Conservation (phyloP, 129 eudicot species). For the Saposhnikovia divaricata region DNA sequence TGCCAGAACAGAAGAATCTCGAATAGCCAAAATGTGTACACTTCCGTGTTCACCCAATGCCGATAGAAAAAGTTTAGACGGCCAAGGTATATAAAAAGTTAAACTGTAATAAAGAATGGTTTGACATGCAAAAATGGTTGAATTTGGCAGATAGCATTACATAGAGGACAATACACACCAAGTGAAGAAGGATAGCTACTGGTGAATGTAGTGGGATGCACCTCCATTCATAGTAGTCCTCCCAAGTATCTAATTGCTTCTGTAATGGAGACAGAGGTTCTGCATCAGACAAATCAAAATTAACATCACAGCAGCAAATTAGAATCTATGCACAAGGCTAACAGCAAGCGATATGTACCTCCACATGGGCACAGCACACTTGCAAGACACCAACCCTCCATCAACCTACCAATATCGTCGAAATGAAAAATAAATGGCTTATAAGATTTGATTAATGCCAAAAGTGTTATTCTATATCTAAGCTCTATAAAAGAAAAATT, state of each 20-base stretch:
- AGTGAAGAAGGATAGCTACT: slow-evolving; percentile 81
- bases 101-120: neutral
- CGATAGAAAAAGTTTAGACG: neutral
- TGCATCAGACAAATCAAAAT: slow-evolving; percentile 19
- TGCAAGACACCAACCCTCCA: slow-evolving; percentile 61
- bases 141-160: neutral
- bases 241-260: slow-evolving; percentile 50
- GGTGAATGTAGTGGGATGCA: slow-evolving; percentile 69
- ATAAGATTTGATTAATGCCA: neutral
- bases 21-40: neutral
- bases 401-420: slow-evolving; percentile 29
- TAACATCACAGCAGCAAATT: neutral
- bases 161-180: slow-evolving; percentile 32
- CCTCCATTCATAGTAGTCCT: slow-evolving; percentile 90
- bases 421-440: slow-evolving; percentile 6
- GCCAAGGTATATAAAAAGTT: neutral
- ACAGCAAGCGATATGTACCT: slow-evolving; percentile 30
- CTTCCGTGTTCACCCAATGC: neutral
- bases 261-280: slow-evolving; percentile 52
- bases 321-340: neutral
- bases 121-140: neutral
- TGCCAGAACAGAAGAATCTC: neutral
- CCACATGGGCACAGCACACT: slow-evolving; percentile 62
- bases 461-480: neutral
- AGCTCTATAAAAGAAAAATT: neutral